Percentiles rank a stretch among this genome's conserved stretches.
phyloP scores from a whole-genome alignment of 768 basidiomycete genomes.

The Boletus pseudopeckii region DNA sequence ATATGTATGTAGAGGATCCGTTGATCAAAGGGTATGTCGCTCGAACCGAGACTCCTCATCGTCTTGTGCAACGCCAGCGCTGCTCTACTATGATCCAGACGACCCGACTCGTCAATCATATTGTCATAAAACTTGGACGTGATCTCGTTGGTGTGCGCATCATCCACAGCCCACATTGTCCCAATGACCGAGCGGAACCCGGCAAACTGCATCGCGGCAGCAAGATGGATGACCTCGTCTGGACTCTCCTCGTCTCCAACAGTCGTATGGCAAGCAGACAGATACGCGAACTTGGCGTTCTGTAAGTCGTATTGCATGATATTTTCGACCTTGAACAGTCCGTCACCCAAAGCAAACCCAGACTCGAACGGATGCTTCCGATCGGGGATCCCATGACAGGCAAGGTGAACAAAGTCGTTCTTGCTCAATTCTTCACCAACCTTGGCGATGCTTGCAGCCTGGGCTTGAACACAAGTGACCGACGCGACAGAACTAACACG shows the following conservation, averaged over 20 bases:
- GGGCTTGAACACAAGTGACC: neutral
- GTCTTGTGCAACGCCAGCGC: neutral
- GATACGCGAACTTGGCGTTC: neutral
- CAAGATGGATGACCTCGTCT: neutral
- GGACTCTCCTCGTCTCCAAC: neutral
- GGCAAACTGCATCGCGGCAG: neutral
- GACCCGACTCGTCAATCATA: neutral
- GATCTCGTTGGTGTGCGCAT: neutral
- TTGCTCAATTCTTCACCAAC: neutral
- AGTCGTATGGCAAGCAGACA: neutral
- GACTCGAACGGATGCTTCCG: neutral
- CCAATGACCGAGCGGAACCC: conserved; percentile 8
- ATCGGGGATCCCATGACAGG: neutral
- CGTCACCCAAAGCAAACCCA: neutral
- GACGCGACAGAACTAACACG: neutral
- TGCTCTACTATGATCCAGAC: neutral
- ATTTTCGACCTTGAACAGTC: neutral
- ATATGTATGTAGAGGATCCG: neutral
- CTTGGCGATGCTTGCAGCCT: neutral
- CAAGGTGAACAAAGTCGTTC: neutral
- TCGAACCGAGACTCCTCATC: neutral
- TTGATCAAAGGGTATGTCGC: neutral
- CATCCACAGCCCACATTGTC: conserved; percentile 2
- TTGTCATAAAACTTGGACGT: neutral
- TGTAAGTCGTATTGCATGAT: neutral